Evolutionary conservation across 345 rosid species (phyloP), one percentile per base, ranked within the genome.

Genomic region (Trapa bicornis): DNA sequence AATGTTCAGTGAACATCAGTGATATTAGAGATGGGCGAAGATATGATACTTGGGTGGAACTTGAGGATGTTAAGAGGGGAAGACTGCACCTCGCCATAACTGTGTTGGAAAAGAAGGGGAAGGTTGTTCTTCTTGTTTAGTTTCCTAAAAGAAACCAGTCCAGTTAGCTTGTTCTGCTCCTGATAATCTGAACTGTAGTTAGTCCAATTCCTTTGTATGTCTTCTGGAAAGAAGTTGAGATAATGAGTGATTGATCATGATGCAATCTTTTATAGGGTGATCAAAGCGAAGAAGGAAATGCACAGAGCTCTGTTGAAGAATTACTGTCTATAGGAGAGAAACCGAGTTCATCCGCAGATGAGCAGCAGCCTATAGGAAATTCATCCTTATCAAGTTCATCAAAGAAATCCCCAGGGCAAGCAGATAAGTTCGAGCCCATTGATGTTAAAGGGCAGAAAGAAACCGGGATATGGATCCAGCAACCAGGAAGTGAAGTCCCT

Each of bases 71-170:
- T 47, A 94, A 85, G 81, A 84, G 75, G 72, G 99, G 99, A 67
- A 87, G 96, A 80, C 75, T 94, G 82, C 96, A 83, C 73, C 84
- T 94, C 41, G 97, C 97, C 7, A 68, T 94, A 38, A 89, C 96
- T 15, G 85, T 91, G 29, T 53, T 77, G 29, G 89, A 87, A 77
- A 80, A 68, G 42, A 81, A 69, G 4, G 52, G 66, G 39, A 85
- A 86, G 62, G 62, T 58, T 22, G 17, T 56, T 32, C 62, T 58
- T 6, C 11, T 11, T 8, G 3, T 58, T 9, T n/a, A 11, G n/a
- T 54, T 54, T 15, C 32, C 5, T 3, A 29, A 58, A 32, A 58
- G 37, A 57, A 35, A 10, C 15, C 11, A 29, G 61, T 8, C 33
- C 32, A 53, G 2, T 58, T 6, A 6, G 10, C 32, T 53, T 53